Evolutionary conservation across 352 stramenopile genomes (phyloP).

Genomic region (Pythium monospermum): DNA sequence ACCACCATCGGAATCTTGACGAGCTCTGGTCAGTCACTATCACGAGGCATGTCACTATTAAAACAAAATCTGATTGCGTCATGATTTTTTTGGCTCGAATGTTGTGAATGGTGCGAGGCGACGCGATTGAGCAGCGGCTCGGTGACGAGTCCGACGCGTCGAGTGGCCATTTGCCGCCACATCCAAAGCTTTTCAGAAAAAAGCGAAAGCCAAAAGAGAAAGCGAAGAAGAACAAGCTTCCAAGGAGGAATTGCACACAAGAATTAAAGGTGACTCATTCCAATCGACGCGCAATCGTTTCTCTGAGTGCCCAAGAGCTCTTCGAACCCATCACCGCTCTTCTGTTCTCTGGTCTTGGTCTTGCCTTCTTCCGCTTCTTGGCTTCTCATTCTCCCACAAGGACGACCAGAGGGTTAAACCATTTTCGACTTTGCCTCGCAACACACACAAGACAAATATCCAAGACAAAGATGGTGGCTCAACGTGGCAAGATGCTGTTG

Average conservation of each 20-base stretch:
- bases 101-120: not conserved
- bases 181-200: not conserved
- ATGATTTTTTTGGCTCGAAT: no score
- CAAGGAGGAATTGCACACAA: not conserved
- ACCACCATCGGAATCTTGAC: not conserved
- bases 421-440: no score
- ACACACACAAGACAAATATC: not conserved
- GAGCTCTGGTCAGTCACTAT: not conserved
- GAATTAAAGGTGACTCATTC: conserved; percentile 6
- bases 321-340: not conserved
- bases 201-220: not conserved
- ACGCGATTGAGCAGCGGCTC: no score
- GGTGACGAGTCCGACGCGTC: conserved; percentile 13
- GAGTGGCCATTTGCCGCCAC: conserved; percentile 2
- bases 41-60: not conserved
- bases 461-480: not conserved
- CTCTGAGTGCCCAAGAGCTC: not conserved
- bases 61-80: conserved; percentile 20
- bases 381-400: not conserved
- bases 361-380: conserved; percentile 1
- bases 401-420: no score
- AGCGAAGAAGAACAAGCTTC: not conserved
- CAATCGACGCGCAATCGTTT: not conserved
- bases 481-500: conserved; percentile 54
- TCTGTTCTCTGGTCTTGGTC: not conserved